These are phyloP conservation scores for Histomonas meleagridis DNA, from an alignment of 208 protist species.

Conservation along the genomic window DNA sequence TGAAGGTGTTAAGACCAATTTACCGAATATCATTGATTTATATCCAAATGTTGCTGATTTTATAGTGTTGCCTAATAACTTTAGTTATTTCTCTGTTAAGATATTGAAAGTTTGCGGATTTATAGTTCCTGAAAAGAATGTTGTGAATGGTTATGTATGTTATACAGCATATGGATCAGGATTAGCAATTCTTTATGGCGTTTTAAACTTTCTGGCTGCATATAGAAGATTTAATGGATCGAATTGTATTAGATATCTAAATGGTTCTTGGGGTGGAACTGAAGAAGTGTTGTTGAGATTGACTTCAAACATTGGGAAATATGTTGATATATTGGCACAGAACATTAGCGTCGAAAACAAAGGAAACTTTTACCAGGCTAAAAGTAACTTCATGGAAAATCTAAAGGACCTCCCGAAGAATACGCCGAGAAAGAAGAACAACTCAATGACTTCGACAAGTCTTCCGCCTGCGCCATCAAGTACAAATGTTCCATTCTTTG, in stretches of 20 bases:
- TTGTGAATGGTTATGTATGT: neutral
- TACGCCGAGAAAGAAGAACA: too few species aligned
- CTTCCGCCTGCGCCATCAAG: too few species aligned
- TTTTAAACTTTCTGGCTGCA: neutral
- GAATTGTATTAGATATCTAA: neutral
- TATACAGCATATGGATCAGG: neutral
- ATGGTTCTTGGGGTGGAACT: neutral
- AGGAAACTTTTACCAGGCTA: neutral
- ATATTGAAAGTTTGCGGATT: neutral
- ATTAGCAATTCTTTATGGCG: neutral
- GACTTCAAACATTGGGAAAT: neutral
- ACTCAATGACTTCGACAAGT: too few species aligned
- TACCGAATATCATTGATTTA: neutral
- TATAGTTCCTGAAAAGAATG: neutral
- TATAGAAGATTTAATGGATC: neutral
- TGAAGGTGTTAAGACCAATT: neutral
- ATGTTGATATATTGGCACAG: neutral
- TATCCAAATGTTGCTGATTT: conserved; percentile 22
- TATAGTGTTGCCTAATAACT: neutral
- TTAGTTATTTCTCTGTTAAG: neutral
- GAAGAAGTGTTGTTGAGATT: neutral
- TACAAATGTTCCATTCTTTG: too few species aligned
- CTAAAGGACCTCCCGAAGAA: neutral
- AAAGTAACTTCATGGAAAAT: neutral
- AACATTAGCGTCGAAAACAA: neutral